A percentile compares a stretch with the other conserved stretches of the same genome.
Evolutionary conservation across 108 stramenopile genomes (phyloP).

Genomic region (Licmophora abbreviata): DNA sequence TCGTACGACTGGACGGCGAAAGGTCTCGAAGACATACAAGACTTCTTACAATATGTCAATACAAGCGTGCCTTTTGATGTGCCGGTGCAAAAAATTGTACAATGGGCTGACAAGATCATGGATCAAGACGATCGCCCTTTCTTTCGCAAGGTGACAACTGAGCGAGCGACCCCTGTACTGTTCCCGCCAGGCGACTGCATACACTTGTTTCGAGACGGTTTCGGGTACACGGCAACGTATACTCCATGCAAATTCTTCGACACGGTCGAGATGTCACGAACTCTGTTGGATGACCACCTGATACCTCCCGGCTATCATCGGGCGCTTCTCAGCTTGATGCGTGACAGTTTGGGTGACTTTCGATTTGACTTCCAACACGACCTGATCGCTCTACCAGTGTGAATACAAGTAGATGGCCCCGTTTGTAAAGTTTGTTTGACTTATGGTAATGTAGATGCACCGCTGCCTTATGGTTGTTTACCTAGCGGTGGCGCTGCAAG

Average conservation of each 20-base stretch:
- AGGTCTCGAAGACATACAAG: slow-evolving; percentile 49
- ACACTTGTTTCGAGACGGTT: slow-evolving; percentile 76
- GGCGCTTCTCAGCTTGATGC: slow-evolving; percentile 56
- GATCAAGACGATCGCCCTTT: slow-evolving; percentile 5
- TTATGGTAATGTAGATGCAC: too few relatives aligned
- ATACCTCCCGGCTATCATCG: slow-evolving; percentile 56
- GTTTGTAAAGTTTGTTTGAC: too few relatives aligned
- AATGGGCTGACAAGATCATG: background rate
- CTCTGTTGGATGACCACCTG: slow-evolving; percentile 78
- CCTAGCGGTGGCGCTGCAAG: too few relatives aligned
- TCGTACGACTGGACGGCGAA: slow-evolving; percentile 47
- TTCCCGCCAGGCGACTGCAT: slow-evolving; percentile 61
- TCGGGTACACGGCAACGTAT: slow-evolving; percentile 56
- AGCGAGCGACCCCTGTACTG: slow-evolving; percentile 19
- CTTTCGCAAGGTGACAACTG: slow-evolving; percentile 3
- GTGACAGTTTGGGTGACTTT: slow-evolving; percentile 45
- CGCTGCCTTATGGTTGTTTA: too few relatives aligned
- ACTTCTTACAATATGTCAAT: slow-evolving; percentile 9
- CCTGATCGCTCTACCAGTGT: background rate
- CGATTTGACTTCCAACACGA: slow-evolving; percentile 43
- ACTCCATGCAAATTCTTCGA: slow-evolving; percentile 67
- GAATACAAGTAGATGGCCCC: too few relatives aligned
- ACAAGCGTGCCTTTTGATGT: slow-evolving; percentile 15
- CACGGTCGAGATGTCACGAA: slow-evolving; percentile 59
- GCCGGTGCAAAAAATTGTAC: slow-evolving; percentile 23